Base-by-base conservation (phyloP, 2,329 filamentous ascomycete species). In the Ophiognomonia clavigignenti-juglandacearum region DNA sequence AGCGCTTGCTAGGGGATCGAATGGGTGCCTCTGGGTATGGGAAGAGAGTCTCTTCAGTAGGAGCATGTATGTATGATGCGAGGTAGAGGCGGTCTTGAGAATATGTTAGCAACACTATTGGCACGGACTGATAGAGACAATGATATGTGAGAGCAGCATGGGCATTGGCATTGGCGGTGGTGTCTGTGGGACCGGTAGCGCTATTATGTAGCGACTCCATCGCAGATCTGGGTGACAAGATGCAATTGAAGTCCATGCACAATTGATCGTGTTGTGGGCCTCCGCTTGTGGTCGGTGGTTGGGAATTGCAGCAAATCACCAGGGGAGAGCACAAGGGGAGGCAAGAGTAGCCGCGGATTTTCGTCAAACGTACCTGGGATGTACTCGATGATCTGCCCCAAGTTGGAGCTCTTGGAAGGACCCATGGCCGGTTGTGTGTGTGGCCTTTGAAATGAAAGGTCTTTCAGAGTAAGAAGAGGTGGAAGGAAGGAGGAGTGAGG, bases 361-460 rank as follows among this genome's bases (percentile, higher is more conserved):
- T 31, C 13, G 27, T 22, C 11, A 20, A 20, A 72, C 80, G 61
- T 76, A 95, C 90, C 88, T 74, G 90, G 87, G 60, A 96, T 95
- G 69, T 96, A 96, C 74, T 96, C 91, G 64, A 96, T 91, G 59
- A 96, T 83, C 72, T 95, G 88, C 53, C 88, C 90, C 71, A 88
- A 80, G 68, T 82, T 86, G 64, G 78, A 61, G 63, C 60, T 62
- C 64, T 68, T 64, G 56, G 64, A 58, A 69, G 55, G 56, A 55
- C 60, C 55, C 61, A 74, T 73, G 68, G 61, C 67, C 52, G 60
- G 59, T 54, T 56, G 56, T 29, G 54, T 63, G 49, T 14, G 29
- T 31, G 11, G 10, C 29, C n/a, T 10, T 10, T 11, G 11, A 13
- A 10, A 7, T 31, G 31, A 34, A 16, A 16, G 5, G 9, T 8